A percentile compares a stretch with the other conserved stretches of the same genome.
Evolutionary conservation across 2,329 filamentous ascomycete species (phyloP).

Genomic region (Botryotinia calthae): DNA sequence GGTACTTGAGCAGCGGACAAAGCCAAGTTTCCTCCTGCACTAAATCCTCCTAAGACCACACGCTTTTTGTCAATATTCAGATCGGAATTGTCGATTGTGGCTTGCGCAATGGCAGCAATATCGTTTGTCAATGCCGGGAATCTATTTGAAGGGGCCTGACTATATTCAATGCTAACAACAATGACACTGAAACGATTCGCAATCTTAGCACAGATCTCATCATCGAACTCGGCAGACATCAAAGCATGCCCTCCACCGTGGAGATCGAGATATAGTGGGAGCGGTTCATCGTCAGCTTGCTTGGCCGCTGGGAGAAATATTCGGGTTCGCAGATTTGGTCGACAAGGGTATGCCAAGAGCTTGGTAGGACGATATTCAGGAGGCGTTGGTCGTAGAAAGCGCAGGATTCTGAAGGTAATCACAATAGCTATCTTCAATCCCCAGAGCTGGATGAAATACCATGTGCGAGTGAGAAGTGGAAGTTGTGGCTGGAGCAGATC

Average conservation of each 20-base stretch:
- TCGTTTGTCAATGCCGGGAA: constrained; percentile 49
- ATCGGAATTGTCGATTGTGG: constrained; percentile 44
- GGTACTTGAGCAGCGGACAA: constrained; percentile 45
- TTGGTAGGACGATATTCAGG: constrained; percentile 16
- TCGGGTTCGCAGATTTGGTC: constrained; percentile 32
- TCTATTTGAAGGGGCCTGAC: constrained; percentile 44
- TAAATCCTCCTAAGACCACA: constrained; percentile 49
- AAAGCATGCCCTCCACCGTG: constrained; percentile 53
- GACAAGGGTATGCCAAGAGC: constrained; percentile 31
- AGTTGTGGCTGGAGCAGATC: constrained; percentile 18
- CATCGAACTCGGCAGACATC: constrained; percentile 45
- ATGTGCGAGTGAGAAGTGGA: constrained; percentile 19
- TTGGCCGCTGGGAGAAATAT: constrained; percentile 45
- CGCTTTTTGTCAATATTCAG: constrained; percentile 47
- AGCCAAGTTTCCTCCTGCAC: constrained; percentile 51
- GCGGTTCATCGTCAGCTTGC: constrained; percentile 37
- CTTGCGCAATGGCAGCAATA: constrained; percentile 44
- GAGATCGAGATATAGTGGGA: constrained; percentile 48
- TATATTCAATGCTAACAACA: constrained; percentile 50
- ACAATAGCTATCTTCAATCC: constrained; percentile 16
- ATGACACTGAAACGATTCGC: constrained; percentile 43
- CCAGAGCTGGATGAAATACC: constrained; percentile 25
- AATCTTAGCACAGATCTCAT: constrained; percentile 48
- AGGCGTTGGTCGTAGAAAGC: constrained; percentile 17
- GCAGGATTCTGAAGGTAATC: constrained; percentile 17